Evolutionary conservation across 352 stramenopile genomes (phyloP), one percentile per base, ranked within the genome.

Genomic region (Plasmopara halstedii): DNA sequence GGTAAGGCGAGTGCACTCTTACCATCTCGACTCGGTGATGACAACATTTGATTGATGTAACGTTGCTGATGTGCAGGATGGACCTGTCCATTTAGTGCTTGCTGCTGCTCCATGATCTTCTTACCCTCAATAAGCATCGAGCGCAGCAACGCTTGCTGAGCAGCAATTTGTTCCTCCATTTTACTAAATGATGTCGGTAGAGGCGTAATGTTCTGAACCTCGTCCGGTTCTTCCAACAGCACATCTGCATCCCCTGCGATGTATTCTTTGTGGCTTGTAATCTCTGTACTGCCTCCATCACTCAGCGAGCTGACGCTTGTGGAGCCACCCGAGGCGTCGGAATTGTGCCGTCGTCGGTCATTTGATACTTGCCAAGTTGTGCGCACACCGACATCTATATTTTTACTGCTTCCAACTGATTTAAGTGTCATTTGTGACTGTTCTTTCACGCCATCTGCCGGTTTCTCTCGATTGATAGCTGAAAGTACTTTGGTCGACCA

Each of bases 101-200:
- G 47, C 56, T 73, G 40, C 37, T 83, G 55, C 49, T 83, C 49
- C 73, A 85, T 83, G 26, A 88, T 85, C 59, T 84, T 84, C 50
- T 85, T 67, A 42, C 76, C 76, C 41, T 88, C 71, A 53, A 82
- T 62, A 49, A 84, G 69, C 70, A 88, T 85, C 25, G 70, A 83
- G 17, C 76, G 68, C 20, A 88, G 42, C 18, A 88, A 59, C 46
- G 71, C 63, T 57, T 88, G 73, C 54, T 88, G 77, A 6, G 65
- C 73, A 1, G 77, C 77, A 42, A 88, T 88, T 47, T 79, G 75
- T 50, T 88, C 70, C 53, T 88, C 73, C 77, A 88, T 85, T 47
- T 80, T 81, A 6, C 62, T 65, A 39, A 88, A 88, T 6, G 67
- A 75, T 34, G 57, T 79, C 10, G 73, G 76, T 29, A 88, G 59